Percentiles rank a stretch among this genome's conserved stretches.
These are phyloP conservation scores for Solanum hybrid DNA, from an alignment of 305 asterid species.

Conservation along the genomic window DNA sequence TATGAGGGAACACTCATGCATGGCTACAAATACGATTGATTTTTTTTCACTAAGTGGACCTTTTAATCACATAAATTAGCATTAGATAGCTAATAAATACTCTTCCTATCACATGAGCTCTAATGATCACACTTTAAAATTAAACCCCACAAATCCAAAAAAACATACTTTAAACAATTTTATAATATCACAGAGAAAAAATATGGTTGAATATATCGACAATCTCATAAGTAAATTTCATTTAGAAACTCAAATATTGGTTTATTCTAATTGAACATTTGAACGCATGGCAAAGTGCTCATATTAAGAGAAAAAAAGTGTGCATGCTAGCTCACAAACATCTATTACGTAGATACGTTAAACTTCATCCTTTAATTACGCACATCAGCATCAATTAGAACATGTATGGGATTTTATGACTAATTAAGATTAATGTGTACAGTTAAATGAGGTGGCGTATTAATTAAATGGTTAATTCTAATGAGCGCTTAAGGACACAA, in stretches of 20 bases:
- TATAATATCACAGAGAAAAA: neutral
- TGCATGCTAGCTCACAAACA: neutral
- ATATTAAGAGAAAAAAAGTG: neutral
- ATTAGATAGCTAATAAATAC: neutral
- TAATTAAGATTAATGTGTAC: neutral
- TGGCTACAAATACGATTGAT: neutral
- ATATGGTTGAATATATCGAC: neutral
- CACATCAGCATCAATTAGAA: neutral
- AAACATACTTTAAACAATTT: neutral
- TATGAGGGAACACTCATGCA: slow-evolving; percentile 4
- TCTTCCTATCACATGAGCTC: neutral
- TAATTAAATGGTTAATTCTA: neutral
- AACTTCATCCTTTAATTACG: neutral
- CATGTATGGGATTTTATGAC: neutral
- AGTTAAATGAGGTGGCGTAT: neutral
- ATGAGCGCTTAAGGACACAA: neutral
- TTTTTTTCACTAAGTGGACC: neutral
- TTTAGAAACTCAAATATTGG: neutral
- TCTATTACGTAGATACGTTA: neutral
- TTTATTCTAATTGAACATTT: neutral
- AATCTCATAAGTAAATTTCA: neutral
- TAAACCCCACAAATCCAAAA: neutral
- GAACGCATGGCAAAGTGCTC: neutral
- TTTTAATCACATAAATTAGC: neutral
- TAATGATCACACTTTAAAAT: neutral